phyloP scores from a whole-genome alignment of 2,329 filamentous ascomycete species.

The Trichoderma afroharzianum region DNA sequence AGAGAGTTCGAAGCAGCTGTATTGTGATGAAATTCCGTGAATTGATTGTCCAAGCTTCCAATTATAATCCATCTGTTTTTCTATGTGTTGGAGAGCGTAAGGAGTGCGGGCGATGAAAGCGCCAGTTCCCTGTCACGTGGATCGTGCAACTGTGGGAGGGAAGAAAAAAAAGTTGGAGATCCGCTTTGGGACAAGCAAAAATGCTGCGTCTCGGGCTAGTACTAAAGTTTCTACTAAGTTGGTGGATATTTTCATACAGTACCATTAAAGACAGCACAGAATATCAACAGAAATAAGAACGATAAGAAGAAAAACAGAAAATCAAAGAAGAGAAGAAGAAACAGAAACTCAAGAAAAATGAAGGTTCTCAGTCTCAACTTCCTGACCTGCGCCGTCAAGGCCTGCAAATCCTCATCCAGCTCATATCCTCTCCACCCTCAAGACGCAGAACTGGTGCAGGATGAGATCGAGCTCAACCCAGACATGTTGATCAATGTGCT shows the following conservation, averaged over 20 bases:
- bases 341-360: conserved; percentile 51
- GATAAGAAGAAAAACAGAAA: not conserved
- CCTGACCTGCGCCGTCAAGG: conserved; percentile 90
- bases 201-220: not conserved
- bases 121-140: not conserved
- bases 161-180: not conserved
- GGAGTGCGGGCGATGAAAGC: not conserved
- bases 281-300: not conserved
- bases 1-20: not conserved
- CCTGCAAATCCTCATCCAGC: conserved; percentile 75
- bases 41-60: not conserved
- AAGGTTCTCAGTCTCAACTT: conserved; percentile 96
- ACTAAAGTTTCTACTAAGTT: not conserved
- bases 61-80: not conserved
- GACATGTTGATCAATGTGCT: conserved; percentile 81
- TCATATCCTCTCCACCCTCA: conserved; percentile 91
- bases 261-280: not conserved
- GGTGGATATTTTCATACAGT: not conserved
- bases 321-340: too few relatives aligned
- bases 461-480: conserved; percentile 78
- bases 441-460: conserved; percentile 85
- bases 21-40: not conserved
- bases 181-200: conserved; percentile 2
- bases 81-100: not conserved
- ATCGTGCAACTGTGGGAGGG: not conserved